A percentile compares a stretch with the other conserved stretches of the same genome.
Conservation (phyloP, 225 moss, liverwort and hornwort species). For the Asterella californica region DNA sequence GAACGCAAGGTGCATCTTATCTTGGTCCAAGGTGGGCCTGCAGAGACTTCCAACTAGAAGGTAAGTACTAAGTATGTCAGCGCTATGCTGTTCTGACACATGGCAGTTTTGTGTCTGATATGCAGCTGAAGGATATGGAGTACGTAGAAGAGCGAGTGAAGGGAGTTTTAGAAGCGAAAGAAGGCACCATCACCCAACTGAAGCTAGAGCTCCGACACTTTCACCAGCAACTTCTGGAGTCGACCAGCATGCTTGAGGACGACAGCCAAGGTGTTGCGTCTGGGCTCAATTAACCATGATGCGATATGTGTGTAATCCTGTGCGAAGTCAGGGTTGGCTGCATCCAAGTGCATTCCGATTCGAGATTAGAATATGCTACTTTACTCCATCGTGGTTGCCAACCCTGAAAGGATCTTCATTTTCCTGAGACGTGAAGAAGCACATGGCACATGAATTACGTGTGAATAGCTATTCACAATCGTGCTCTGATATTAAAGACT, state of each 20-base stretch:
- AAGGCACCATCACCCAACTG: constrained; percentile 29
- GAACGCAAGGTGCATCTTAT: neutral
- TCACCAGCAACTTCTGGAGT: constrained; percentile 29
- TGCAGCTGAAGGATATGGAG: constrained; percentile 43
- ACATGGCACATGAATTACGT: too few species aligned
- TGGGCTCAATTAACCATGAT: neutral
- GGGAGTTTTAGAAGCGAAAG: constrained; percentile 34
- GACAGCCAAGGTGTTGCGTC: neutral
- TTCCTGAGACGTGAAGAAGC: too few species aligned
- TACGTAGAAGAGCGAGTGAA: constrained; percentile 38
- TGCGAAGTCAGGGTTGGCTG: too few species aligned
- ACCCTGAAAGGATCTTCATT: too few species aligned
- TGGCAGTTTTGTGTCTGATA: neutral
- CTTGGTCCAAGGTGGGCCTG: neutral
- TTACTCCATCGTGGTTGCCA: too few species aligned
- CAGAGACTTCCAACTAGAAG: neutral
- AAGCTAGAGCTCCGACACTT: constrained; percentile 27
- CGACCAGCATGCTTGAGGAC: constrained; percentile 28
- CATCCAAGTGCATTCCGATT: too few species aligned
- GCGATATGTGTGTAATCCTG: too few species aligned
- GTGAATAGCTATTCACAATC: too few species aligned
- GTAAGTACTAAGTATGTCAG: too few species aligned
- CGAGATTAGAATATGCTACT: too few species aligned
- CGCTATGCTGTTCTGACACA: neutral
- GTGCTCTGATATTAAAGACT: too few species aligned